Evolutionary conservation across 192 early-diverging fungal genomes (phyloP), one percentile per base, ranked within the genome.

Genomic region (Helicostylum pulchrum): DNA sequence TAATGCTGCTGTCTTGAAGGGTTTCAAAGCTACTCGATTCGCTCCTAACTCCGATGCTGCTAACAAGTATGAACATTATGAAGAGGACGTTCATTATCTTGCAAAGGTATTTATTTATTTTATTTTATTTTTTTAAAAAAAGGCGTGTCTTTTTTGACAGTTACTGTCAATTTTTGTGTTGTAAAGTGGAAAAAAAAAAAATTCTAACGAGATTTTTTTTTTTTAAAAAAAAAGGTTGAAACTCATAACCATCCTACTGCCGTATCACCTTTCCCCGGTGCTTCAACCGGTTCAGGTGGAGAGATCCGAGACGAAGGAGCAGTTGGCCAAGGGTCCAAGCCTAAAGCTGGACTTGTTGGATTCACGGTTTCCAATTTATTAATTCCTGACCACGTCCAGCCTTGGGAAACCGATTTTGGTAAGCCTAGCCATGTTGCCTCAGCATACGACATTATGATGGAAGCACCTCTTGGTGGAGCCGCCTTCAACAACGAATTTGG

Each of bases 401-500:
- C 95, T 44, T 99, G 98, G 98, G 98, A 99, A 74, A 80, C 66
- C 1, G 82, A 92, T 36, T 83, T 84, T 45, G 94, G 94, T 31
- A 91, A 90, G 60, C 96, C 98, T 32, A 77, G 77, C 0, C 94
- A 97, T 76, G 87, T 99, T 53, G 90, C 96, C 0, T 93, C 92
- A 19, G 82, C 98, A 11, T 79, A 94, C 43, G 92, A 96, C 69
- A 99, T 99, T 61, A 99, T 99, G 95, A 89, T 98, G 54, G 87
- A 98, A 66, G 98, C 89, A 51, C 98, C 98, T 26, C 76, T 99
- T 36, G 98, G 98, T 69, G 92, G 91, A 17, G 94, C 94, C n/a
- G 94, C 95, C 11, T 99, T 97, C 83, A 96, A 95, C 84, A 98
- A 99, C 69, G 98, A 99, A 78, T 99, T 98, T 72, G 98, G 98